Percentiles rank a stretch among this genome's conserved stretches.
Conservation (phyloP, 2,329 filamentous ascomycete species). For the Shiraia bambusicola region DNA sequence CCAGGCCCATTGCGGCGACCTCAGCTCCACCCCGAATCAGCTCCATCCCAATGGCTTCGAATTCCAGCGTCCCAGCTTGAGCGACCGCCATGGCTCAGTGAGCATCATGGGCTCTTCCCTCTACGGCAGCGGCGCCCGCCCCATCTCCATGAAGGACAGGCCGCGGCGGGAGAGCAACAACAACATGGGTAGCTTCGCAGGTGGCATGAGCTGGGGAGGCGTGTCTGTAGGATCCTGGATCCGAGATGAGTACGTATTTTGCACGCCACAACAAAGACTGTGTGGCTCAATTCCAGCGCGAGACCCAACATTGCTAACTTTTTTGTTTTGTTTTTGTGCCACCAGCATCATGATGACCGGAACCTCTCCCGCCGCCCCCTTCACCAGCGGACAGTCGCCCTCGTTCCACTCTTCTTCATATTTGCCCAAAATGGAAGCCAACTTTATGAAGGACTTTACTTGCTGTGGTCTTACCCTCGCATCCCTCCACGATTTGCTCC, state of each 20-base stretch:
- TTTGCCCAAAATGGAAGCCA: conserved; percentile 91
- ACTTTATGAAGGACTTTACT: conserved; percentile 95
- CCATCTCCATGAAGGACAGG: conserved; percentile 62
- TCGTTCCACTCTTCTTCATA: conserved; percentile 97
- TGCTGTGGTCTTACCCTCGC: conserved; percentile 90
- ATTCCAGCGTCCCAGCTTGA: conserved; percentile 34
- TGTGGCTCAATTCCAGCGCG: too few species aligned
- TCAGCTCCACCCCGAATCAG: conserved; percentile 45
- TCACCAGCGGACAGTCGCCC: conserved; percentile 71
- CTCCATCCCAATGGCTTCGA: conserved; percentile 40
- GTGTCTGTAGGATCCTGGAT: conserved; percentile 97
- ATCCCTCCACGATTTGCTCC: conserved; percentile 89
- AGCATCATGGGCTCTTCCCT: conserved; percentile 51
- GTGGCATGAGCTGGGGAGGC: conserved; percentile 95
- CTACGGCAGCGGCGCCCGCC: conserved; percentile 59
- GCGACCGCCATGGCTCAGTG: conserved; percentile 58
- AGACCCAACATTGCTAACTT: conserved; percentile 25
- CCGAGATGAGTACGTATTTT: conserved; percentile 83
- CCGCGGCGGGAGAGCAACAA: conserved; percentile 60
- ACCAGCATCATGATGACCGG: conserved; percentile 89
- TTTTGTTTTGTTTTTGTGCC: too few species aligned
- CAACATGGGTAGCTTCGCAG: conserved; percentile 63
- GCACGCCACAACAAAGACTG: too few species aligned
- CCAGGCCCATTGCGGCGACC: conserved; percentile 38
- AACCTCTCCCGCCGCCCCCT: conserved; percentile 89